Evolutionary conservation across 805 yeast genomes (phyloP).

Genomic region (Wickerhamiella bombiphila): DNA sequence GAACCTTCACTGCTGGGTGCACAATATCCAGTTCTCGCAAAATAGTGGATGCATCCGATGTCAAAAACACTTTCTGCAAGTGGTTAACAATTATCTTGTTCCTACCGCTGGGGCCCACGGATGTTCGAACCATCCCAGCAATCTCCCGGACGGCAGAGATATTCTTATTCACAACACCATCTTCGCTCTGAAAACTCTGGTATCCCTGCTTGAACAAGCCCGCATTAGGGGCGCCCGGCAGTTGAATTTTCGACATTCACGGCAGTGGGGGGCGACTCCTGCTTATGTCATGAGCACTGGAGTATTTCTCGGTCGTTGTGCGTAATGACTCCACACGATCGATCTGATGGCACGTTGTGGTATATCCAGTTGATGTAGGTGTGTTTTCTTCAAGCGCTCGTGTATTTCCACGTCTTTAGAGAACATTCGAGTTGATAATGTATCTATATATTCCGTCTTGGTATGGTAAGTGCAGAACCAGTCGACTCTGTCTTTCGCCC

Average conservation of each 20-base stretch:
- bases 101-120: slow-evolving; percentile 96
- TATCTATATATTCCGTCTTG: not conserved
- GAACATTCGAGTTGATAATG: not conserved
- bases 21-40: slow-evolving; percentile 82
- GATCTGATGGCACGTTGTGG: too few relatives aligned
- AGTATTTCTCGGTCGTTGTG: not conserved
- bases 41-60: slow-evolving; percentile 98
- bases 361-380: not conserved
- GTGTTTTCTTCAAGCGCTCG: not conserved
- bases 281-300: not conserved
- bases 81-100: slow-evolving; percentile 90
- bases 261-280: too few relatives aligned
- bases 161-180: slow-evolving; percentile 87
- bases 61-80: slow-evolving; percentile 70
- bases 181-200: slow-evolving; percentile 70
- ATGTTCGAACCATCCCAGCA: slow-evolving; percentile 78
- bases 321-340: too few relatives aligned
- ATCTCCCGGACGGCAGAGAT: slow-evolving; percentile 91
- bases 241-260: slow-evolving; percentile 62
- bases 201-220: slow-evolving; percentile 95
- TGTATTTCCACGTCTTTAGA: not conserved
- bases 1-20: slow-evolving; percentile 91
- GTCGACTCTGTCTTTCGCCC: too few relatives aligned
- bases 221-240: slow-evolving; percentile 85
- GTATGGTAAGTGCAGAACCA: not conserved